A percentile compares a stretch with the other conserved stretches of the same genome.
phyloP scores from a whole-genome alignment of 2,329 filamentous ascomycete species.

The Pestalotiopsis fici region DNA sequence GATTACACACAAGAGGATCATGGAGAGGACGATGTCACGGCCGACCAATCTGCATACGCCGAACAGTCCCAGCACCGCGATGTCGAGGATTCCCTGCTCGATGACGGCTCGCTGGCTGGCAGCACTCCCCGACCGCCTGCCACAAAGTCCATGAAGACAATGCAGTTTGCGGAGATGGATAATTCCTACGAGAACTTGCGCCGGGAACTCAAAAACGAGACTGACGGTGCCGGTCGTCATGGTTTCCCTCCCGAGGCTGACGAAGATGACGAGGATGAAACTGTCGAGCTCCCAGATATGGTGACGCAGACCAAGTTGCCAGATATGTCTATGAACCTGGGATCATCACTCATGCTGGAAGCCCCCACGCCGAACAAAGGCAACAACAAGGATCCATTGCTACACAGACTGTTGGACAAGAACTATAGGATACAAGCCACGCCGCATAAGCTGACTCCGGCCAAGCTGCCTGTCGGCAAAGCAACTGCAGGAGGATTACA shows the following conservation, averaged over 20 bases:
- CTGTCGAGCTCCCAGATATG: constrained; percentile 42
- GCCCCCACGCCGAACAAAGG: constrained; percentile 28
- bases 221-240: constrained; percentile 14
- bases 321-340: constrained; percentile 65
- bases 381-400: constrained; percentile 69
- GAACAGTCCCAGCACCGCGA: constrained; percentile 29
- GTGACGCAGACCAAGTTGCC: constrained; percentile 56
- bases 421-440: constrained; percentile 94
- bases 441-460: constrained; percentile 61
- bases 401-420: constrained; percentile 93
- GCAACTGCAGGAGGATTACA: constrained; percentile 24
- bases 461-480: constrained; percentile 20
- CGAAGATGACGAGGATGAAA: constrained; percentile 34
- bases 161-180: constrained; percentile 62
- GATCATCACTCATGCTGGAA: constrained; percentile 54
- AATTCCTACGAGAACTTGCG: constrained; percentile 78
- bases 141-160: constrained; percentile 45
- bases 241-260: constrained; percentile 27
- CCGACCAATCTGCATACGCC: constrained; percentile 36
- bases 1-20: constrained; percentile 28
- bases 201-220: constrained; percentile 60
- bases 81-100: constrained; percentile 67
- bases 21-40: constrained; percentile 30
- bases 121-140: constrained; percentile 67
- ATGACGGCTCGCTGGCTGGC: constrained; percentile 62